Evolutionary conservation across 1,284 basidiomycete species (phyloP).

Genomic region (Trametes pubescens): DNA sequence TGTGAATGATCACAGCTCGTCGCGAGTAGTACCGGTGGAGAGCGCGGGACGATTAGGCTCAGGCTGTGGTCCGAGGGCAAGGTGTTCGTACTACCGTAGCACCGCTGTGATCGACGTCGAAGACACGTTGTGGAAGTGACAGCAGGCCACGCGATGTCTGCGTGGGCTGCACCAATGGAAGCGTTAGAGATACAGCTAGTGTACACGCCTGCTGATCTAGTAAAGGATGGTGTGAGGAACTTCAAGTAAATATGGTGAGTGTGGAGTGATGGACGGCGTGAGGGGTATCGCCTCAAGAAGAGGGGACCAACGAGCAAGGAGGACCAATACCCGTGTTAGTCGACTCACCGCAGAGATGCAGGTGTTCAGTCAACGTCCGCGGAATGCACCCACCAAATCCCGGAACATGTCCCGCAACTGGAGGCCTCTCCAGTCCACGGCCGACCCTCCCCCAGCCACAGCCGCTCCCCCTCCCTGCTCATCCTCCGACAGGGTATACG

Average conservation of each 20-base stretch:
- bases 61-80: slow-evolving; percentile 17
- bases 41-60: neutral
- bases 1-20: neutral
- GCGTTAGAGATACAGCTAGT: slow-evolving; percentile 6
- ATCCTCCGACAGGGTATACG: slow-evolving; percentile 20
- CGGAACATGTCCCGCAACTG: slow-evolving; percentile 39
- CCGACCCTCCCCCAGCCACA: slow-evolving; percentile 1
- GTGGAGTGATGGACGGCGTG: neutral
- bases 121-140: slow-evolving; percentile 2
- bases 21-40: neutral
- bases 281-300: neutral
- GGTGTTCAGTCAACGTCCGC: slow-evolving; percentile 21
- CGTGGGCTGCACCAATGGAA: neutral
- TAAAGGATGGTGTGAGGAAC: neutral
- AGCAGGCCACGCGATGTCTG: slow-evolving; percentile 8
- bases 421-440: slow-evolving; percentile 17
- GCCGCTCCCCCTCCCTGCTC: slow-evolving; percentile 6
- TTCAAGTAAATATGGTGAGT: neutral
- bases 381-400: slow-evolving; percentile 37
- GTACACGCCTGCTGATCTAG: slow-evolving; percentile 7
- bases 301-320: neutral
- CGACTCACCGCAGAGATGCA: neutral
- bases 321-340: neutral
- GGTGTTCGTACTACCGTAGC: neutral
- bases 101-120: slow-evolving; percentile 11